A percentile compares a stretch with the other conserved stretches of the same genome.
phyloP scores from a whole-genome alignment of 495 filamentous ascomycete genomes.

The Aspergillus campestris region DNA sequence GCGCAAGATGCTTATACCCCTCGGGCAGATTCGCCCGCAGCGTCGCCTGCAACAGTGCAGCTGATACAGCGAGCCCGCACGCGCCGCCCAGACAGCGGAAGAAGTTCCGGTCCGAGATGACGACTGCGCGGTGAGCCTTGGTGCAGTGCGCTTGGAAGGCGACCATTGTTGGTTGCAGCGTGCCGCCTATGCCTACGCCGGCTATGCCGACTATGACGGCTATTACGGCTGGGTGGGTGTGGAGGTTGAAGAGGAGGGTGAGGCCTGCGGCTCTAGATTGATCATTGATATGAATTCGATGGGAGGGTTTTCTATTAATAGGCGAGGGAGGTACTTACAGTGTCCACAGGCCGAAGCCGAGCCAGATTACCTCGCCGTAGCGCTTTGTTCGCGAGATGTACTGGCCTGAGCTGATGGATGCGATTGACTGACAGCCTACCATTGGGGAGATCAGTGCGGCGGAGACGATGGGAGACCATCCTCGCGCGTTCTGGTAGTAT shows the following conservation, averaged over 20 bases:
- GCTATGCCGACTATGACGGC: conserved; percentile 43
- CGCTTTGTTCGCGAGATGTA: conserved; percentile 48
- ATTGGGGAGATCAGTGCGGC: conserved; percentile 45
- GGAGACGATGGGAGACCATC: conserved; percentile 39
- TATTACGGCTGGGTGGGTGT: conserved; percentile 41
- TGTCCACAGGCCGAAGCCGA: conserved; percentile 46
- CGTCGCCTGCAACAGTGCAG: conserved; percentile 45
- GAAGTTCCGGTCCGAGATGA: conserved; percentile 56
- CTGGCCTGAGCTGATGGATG: conserved; percentile 46
- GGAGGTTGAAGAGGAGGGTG: conserved; percentile 39
- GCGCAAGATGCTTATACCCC: conserved; percentile 29
- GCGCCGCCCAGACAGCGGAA: conserved; percentile 53
- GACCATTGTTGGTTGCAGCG: conserved; percentile 55
- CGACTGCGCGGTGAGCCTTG: conserved; percentile 50
- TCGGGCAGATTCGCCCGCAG: conserved; percentile 38
- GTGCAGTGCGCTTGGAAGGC: conserved; percentile 53
- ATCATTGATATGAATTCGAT: not conserved
- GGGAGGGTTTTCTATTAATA: not conserved
- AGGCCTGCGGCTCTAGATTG: conserved; percentile 40
- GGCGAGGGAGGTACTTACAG: conserved; percentile 24
- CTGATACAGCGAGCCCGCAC: conserved; percentile 51
- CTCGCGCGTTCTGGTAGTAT: conserved; percentile 48
- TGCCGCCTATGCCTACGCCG: conserved; percentile 49
- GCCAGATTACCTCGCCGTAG: conserved; percentile 51
- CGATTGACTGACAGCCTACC: conserved; percentile 42